Evolutionary conservation across 2,329 filamentous ascomycete genomes (phyloP).

Genomic region (Aspergillus phoenicis): DNA sequence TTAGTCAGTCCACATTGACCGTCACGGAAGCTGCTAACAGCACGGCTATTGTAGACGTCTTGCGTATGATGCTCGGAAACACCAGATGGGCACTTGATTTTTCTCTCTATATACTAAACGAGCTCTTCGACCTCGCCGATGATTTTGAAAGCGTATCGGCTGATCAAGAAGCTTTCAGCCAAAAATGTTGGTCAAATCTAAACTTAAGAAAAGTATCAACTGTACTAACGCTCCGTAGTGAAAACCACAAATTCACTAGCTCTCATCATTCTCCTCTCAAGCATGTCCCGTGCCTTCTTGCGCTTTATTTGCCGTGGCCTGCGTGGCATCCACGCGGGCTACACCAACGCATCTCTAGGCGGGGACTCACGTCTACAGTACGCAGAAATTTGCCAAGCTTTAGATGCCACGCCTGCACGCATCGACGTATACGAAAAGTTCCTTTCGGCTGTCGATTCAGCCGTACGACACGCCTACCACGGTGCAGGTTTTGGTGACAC

Average conservation of each 20-base stretch:
- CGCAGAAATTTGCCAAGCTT: conserved; percentile 57
- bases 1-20: conserved; percentile 32
- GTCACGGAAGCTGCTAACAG: not conserved
- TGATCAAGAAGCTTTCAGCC: conserved; percentile 40
- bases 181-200: conserved; percentile 34
- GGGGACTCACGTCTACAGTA: conserved; percentile 48
- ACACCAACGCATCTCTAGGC: conserved; percentile 41
- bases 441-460: conserved; percentile 65
- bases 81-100: conserved; percentile 77
- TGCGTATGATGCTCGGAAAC: conserved; percentile 72
- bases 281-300: conserved; percentile 72
- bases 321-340: conserved; percentile 54
- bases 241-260: conserved; percentile 44
- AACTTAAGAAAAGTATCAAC: conserved; percentile 7
- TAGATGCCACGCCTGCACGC: conserved; percentile 58
- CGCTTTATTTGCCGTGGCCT: conserved; percentile 69
- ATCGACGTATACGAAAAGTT: conserved; percentile 66
- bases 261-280: conserved; percentile 67
- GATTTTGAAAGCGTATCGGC: conserved; percentile 37
- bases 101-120: conserved; percentile 58
- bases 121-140: conserved; percentile 51
- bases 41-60: conserved; percentile 58
- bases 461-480: conserved; percentile 63
- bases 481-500: conserved; percentile 47
- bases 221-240: conserved; percentile 23